Base-by-base conservation (phyloP, 371 early-diverging fungal genomes). In the Mortierella sp. region DNA sequence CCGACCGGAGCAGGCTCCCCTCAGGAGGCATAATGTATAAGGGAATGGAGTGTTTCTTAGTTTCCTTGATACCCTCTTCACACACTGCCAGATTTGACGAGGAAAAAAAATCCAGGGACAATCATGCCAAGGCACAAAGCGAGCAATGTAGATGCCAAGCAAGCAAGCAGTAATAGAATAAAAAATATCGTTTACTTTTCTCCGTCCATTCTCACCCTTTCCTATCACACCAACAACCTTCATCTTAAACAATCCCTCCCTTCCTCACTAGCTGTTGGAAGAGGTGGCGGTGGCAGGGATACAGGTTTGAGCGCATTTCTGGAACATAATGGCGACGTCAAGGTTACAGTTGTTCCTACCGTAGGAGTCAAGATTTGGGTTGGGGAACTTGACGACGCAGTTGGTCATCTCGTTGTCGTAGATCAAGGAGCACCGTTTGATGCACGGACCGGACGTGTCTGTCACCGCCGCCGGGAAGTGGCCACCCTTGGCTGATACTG, bases 21-120 rank as follows among this genome's bases (percentile, higher is more conserved):
- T 79, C 48, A 83, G 70, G 73, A 78, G 73, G 38, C 83, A 83
- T 29, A 70, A 78, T 32, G 83, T 83, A 41, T 83, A 71, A 58
- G 27, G 16, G 2, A 18, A 12, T 16, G 5, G 0, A 4, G 4
- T 2, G 16, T 29, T 60, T 3, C 16, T 60, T 32, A 4, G 4
- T 27, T 60, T 18, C 63, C 38, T 65, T 10, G 38, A 65, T 65
- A 65, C 65, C 65, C 65, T 21, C 24, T 18, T 65, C 38, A 38
- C 56, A 51, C 3, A 51, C 16, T 11, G 7, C 27, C 56, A 56
- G 11, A 8, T 10, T 56, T 56, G 56, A 56, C 27, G 56, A 56
- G 56, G 56, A 27, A n/a, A 27, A 54, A 24, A 54, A 48, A n/a
- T n/a, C n/a, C 5, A 48, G 51, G 21, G 51, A 51, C 21, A 56